phyloP scores from a whole-genome alignment of 352 stramenopile genomes.

The Pythium dissimile region DNA sequence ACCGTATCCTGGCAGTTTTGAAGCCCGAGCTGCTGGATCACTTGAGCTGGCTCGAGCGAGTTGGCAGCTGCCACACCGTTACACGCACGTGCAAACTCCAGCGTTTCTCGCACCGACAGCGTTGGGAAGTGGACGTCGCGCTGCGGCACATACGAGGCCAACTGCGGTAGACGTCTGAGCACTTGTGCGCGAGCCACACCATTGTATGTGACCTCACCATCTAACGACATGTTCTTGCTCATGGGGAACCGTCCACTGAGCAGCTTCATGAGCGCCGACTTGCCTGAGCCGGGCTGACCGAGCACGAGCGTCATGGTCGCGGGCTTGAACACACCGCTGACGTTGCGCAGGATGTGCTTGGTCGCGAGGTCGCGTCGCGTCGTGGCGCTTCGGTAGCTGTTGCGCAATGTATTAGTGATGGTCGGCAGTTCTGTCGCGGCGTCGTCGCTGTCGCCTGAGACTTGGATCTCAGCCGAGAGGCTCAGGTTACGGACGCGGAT shows the following conservation, averaged over 20 bases:
- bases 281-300: conserved; percentile 42
- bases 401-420: conserved; percentile 16
- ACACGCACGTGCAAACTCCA: conserved; percentile 7
- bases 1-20: too few species aligned
- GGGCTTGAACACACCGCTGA: conserved; percentile 38
- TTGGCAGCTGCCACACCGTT: conserved; percentile 29
- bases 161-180: conserved; percentile 33
- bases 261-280: conserved; percentile 53
- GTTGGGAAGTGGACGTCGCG: background rate
- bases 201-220: conserved; percentile 46
- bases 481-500: conserved; percentile 37
- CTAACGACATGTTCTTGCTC: conserved; percentile 30
- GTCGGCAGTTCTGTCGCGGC: conserved; percentile 18
- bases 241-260: conserved; percentile 44
- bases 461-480: conserved; percentile 28
- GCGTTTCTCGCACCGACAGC: conserved; percentile 19
- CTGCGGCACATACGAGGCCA: conserved; percentile 41
- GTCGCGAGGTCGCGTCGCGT: background rate
- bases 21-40: conserved; percentile 26
- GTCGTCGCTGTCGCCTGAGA: conserved; percentile 15
- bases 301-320: conserved; percentile 51
- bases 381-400: background rate
- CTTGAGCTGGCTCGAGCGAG: too few species aligned
- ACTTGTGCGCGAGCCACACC: conserved; percentile 25
- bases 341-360: conserved; percentile 8